Percentiles rank a stretch among this genome's conserved stretches.
These are phyloP conservation scores for Clonostachys rhizophaga DNA, from an alignment of 2,329 filamentous ascomycete species.

Conservation along the genomic window DNA sequence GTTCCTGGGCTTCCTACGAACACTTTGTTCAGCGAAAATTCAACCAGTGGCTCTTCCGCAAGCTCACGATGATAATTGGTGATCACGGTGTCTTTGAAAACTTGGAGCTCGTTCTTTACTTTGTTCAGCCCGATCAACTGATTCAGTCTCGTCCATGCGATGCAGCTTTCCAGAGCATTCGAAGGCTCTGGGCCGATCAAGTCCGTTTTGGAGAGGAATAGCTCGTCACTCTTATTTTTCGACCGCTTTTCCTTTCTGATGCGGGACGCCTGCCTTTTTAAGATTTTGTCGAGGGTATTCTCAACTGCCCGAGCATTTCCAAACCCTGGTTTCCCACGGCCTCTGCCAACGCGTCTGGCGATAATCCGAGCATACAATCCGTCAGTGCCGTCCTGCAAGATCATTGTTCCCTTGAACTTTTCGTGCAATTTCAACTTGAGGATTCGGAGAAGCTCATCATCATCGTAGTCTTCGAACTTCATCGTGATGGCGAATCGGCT, in stretches of 20 bases:
- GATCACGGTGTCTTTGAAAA: constrained; percentile 55
- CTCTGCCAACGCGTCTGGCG: constrained; percentile 53
- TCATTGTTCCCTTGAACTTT: constrained; percentile 51
- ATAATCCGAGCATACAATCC: constrained; percentile 64
- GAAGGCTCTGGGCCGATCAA: constrained; percentile 66
- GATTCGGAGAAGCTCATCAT: constrained; percentile 60
- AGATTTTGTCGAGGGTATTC: constrained; percentile 51
- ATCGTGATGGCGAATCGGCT: constrained; percentile 65
- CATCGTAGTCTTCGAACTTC: constrained; percentile 65
- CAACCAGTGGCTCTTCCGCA: constrained; percentile 49
- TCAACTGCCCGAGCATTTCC: constrained; percentile 69
- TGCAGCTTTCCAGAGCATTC: constrained; percentile 40
- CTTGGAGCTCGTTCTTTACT: constrained; percentile 58
- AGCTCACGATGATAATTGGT: constrained; percentile 65
- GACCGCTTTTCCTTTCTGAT: constrained; percentile 39
- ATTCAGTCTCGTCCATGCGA: constrained; percentile 54
- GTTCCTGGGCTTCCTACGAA: constrained; percentile 72
- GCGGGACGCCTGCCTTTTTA: constrained; percentile 53
- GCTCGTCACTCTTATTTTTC: constrained; percentile 42
- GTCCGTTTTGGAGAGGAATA: constrained; percentile 60
- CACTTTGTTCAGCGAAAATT: constrained; percentile 62
- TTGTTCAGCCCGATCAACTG: constrained; percentile 50
- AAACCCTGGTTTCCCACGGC: constrained; percentile 62
- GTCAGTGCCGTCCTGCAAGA: constrained; percentile 48
- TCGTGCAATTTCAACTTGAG: constrained; percentile 47